phyloP scores from a whole-genome alignment of 768 basidiomycete species.

The Gyrodon lividus region DNA sequence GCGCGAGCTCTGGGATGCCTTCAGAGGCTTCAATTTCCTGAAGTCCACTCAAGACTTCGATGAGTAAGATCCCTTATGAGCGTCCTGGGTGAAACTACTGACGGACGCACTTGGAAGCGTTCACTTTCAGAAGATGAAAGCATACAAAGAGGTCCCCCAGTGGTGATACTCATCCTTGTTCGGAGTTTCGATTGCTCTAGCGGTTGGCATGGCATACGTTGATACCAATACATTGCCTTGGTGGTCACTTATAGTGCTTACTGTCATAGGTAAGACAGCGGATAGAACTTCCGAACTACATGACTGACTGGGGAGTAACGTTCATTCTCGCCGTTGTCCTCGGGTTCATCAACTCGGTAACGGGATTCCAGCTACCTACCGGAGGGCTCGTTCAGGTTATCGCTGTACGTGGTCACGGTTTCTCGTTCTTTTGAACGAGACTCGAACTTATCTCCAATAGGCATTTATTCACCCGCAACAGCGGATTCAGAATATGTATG shows the following conservation, averaged over 20 bases:
- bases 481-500: slow-evolving; percentile 43
- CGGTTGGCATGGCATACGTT: slow-evolving; percentile 46
- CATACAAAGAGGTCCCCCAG: slow-evolving; percentile 53
- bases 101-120: not conserved
- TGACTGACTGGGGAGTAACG: slow-evolving; percentile 4
- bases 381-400: slow-evolving; percentile 14
- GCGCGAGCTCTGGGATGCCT: slow-evolving; percentile 37
- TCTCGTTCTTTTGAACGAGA: not conserved
- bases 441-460: slow-evolving; percentile 20
- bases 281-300: slow-evolving; percentile 16
- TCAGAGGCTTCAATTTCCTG: slow-evolving; percentile 25
- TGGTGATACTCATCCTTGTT: slow-evolving; percentile 51
- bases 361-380: slow-evolving; percentile 12
- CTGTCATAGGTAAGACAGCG: slow-evolving; percentile 30
- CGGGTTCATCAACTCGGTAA: slow-evolving; percentile 33
- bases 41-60: slow-evolving; percentile 17
- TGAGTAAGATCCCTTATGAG: not conserved
- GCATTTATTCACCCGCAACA: slow-evolving; percentile 25
- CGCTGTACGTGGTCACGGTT: slow-evolving; percentile 9
- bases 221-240: slow-evolving; percentile 46
- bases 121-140: slow-evolving; percentile 44
- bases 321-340: slow-evolving; percentile 39
- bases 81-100: not conserved
- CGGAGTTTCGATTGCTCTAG: slow-evolving; percentile 44
- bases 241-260: slow-evolving; percentile 54